These are phyloP conservation scores for Xerocomus minutiporus DNA, from an alignment of 1,284 basidiomycete genomes.

Conservation along the genomic window DNA sequence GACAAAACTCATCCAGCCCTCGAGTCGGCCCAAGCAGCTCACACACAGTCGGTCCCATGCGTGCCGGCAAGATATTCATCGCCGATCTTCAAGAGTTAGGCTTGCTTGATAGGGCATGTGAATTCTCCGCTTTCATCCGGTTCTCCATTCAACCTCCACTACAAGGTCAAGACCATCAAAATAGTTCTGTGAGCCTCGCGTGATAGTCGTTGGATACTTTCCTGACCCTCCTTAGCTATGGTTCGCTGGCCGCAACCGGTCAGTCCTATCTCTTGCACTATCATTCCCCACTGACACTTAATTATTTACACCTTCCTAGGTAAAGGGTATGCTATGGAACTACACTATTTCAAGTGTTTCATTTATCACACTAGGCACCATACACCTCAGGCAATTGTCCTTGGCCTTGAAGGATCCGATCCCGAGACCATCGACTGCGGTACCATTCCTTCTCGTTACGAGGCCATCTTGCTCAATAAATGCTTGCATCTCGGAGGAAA, in stretches of 20 bases:
- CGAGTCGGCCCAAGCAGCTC: constrained; percentile 56
- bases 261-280: constrained; percentile 12
- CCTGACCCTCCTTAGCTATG: constrained; percentile 48
- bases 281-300: neutral
- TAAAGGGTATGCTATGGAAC: constrained; percentile 57
- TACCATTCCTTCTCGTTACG: constrained; percentile 71
- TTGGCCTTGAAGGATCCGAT: constrained; percentile 85
- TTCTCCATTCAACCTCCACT: constrained; percentile 4
- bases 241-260: constrained; percentile 77
- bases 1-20: neutral
- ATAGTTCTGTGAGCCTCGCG: constrained; percentile 65
- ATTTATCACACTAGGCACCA: constrained; percentile 64
- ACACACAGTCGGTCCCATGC: constrained; percentile 88
- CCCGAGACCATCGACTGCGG: constrained; percentile 85
- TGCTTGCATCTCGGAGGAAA: constrained; percentile 67
- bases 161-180: constrained; percentile 73
- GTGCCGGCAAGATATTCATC: constrained; percentile 85
- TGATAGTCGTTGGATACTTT: neutral
- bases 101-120: constrained; percentile 64
- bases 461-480: constrained; percentile 63
- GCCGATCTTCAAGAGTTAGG: constrained; percentile 67
- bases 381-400: constrained; percentile 89
- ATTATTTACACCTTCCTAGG: constrained; percentile 45
- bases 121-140: neutral
- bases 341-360: constrained; percentile 2